Conservation (phyloP, 2,329 filamentous ascomycete species). For the Colletotrichum sp. region DNA sequence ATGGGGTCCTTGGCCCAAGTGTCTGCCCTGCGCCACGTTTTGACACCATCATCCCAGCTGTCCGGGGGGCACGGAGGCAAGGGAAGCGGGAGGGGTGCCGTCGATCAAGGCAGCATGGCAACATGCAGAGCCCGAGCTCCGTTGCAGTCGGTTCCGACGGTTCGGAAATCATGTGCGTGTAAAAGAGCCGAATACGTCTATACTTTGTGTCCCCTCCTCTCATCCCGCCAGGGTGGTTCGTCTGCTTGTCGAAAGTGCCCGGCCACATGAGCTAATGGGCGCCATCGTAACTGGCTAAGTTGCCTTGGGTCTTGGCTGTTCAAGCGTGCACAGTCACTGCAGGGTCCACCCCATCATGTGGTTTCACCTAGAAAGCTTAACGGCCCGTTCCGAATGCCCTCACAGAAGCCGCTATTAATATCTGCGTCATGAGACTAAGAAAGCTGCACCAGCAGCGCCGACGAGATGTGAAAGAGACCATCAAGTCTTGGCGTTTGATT, state of each 20-base stretch:
- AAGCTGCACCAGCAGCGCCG: background rate
- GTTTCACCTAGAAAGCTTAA: constrained; percentile 10
- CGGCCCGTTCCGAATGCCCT: constrained; percentile 16
- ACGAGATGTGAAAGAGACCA: background rate
- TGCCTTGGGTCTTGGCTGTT: background rate
- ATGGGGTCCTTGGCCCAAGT: background rate
- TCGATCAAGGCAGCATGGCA: background rate
- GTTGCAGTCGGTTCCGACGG: background rate
- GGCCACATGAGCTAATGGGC: background rate
- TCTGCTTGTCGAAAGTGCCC: background rate
- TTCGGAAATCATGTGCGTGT: background rate
- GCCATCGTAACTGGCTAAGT: background rate
- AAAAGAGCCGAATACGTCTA: background rate
- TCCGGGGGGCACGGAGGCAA: background rate
- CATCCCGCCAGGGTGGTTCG: constrained; percentile 3
- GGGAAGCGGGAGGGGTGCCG: background rate
- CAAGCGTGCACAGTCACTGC: background rate
- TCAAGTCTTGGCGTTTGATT: background rate
- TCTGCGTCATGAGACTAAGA: background rate
- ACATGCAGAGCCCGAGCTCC: background rate
- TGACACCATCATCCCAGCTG: background rate
- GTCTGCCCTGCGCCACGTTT: constrained; percentile 2
- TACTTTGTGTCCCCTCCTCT: background rate
- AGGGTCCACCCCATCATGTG: background rate
- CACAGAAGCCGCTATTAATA: background rate